Base-by-base conservation (phyloP, 192 early-diverging fungal genomes). In the Lunasporangiospora selenospora region DNA sequence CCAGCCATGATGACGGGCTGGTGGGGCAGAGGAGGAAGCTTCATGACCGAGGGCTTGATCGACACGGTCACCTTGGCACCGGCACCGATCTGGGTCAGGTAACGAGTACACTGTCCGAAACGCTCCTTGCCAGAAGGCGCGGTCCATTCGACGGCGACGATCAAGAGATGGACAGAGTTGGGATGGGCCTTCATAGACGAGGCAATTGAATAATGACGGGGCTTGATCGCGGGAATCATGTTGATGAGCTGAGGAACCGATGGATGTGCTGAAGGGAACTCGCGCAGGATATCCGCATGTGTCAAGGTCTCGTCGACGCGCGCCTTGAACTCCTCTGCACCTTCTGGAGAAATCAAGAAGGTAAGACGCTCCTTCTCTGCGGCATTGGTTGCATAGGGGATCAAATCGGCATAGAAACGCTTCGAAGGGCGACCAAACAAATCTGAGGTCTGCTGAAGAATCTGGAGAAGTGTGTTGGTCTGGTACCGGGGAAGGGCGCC, bases 171-270 rank as follows among this genome's bases (percentile, higher is more conserved):
- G 11, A 98, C 95, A 50, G 83, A 85, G 77, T 89, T 89, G 16
- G 92, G 92, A 66, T 93, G 93, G 79, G 95, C 88, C 71, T 83
- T 89, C 69, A 88, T 86, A 6, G 92, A 90, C 11, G 95, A 97
- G 10, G 96, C 91, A 63, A 98, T 98, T n/a, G 96, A 98, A 85
- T 98, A 98, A 67, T 95, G 94, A 60, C 96, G 89, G 40, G 96
- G 94, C 77, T 97, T 98, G 84, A 97, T 94, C 29, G 86, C 80
- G 9, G 94, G 83, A 53, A 98, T 85, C 56, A 92, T 69, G 38
- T 75, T 77, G 3, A 93, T 80, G 30, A 98, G 80, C 43, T 89
- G 85, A 43, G 86, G 80, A 42, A 94, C 67, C 29, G 86, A 65
- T 26, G 92, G 92, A 37, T 86, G 85, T 16, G 90, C 93, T 18